These are phyloP conservation scores for Suillus subluteus DNA, from an alignment of 768 basidiomycete genomes.

Conservation along the genomic window DNA sequence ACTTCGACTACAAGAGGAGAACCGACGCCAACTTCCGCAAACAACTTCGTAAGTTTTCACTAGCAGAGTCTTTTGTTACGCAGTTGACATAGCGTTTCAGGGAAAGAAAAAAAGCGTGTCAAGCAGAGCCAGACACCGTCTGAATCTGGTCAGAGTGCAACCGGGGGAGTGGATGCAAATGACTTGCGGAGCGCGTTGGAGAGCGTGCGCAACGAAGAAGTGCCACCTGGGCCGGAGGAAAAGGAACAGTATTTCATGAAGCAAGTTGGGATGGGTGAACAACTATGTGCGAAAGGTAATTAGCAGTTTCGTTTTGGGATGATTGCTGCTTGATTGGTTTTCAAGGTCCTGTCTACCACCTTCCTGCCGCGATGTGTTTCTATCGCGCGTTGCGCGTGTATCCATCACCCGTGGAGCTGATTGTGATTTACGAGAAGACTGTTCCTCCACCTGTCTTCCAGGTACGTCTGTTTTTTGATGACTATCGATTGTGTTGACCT, in stretches of 20 bases:
- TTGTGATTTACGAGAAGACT: conserved; percentile 93
- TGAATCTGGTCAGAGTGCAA: conserved; percentile 30
- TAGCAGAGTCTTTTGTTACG: conserved; percentile 14
- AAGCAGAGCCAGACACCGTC: conserved; percentile 63
- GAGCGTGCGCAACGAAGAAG: conserved; percentile 67
- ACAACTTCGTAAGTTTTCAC: conserved; percentile 69
- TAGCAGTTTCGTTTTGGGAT: background rate
- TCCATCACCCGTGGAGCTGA: conserved; percentile 91
- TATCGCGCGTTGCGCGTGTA: conserved; percentile 94
- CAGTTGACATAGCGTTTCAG: conserved; percentile 42
- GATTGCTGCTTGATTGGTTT: background rate
- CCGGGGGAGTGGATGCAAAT: conserved; percentile 42
- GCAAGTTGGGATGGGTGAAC: conserved; percentile 87
- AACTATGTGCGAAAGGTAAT: conserved; percentile 72
- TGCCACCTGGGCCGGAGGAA: conserved; percentile 70
- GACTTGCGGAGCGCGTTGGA: conserved; percentile 68
- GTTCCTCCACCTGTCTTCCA: conserved; percentile 83
- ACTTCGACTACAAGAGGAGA: conserved; percentile 94
- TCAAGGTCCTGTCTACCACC: conserved; percentile 74
- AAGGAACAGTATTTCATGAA: conserved; percentile 92
- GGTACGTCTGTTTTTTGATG: conserved; percentile 39
- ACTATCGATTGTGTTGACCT: conserved; percentile 13
- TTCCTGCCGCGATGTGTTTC: conserved; percentile 87
- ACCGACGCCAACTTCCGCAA: conserved; percentile 88
- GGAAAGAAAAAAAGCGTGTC: conserved; percentile 91